Base-by-base conservation (phyloP, 139 green algal species). In the Chlorella ohadii region DNA sequence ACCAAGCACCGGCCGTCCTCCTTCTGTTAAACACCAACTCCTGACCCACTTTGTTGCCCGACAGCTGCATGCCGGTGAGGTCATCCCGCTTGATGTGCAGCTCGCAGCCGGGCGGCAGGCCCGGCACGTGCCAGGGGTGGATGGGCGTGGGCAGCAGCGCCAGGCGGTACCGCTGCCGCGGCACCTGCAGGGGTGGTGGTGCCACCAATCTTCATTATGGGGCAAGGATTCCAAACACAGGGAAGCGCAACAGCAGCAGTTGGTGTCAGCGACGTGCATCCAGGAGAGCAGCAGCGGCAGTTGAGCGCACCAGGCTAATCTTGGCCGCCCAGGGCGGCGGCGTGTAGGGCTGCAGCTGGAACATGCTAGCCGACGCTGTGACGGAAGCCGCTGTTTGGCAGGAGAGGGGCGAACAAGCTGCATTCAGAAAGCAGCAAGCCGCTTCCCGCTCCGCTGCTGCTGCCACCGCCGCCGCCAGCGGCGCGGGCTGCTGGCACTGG, bases 1-100 rank as follows among this genome's bases (percentile, higher is more conserved):
- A n/a, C n/a, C n/a, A n/a, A n/a, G n/a, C n/a, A n/a, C n/a, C n/a
- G n/a, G n/a, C n/a, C n/a, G n/a, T n/a, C n/a, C n/a, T n/a, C n/a
- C n/a, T n/a, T n/a, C n/a, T n/a, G n/a, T n/a, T n/a, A n/a, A n/a
- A n/a, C n/a, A n/a, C n/a, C 67, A 38, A 28, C 19, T 23, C 25
- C 27, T 5, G 3, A 0, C 76, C 19, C 55, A 93, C 93, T 87
- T 99, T 99, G 91, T 99, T 99, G 61, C 96, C 96, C 44, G 85
- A 94, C 39, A 98, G 88, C 88, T 98, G 90, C 88, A 97, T 96
- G 71, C 96, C 96, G 13, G 87, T 96, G 1, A 99, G 88, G 81
- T 99, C 96, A 78, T 99, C 96, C 0, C 96, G 75, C 85, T 99
- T 99, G 74, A 98, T 95, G 55, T 84, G 96, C 36, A 99, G 38